Percentiles rank a stretch among this genome's conserved stretches.
Conservation (phyloP, 1,284 basidiomycete species). For the Austroboletus niveus region DNA sequence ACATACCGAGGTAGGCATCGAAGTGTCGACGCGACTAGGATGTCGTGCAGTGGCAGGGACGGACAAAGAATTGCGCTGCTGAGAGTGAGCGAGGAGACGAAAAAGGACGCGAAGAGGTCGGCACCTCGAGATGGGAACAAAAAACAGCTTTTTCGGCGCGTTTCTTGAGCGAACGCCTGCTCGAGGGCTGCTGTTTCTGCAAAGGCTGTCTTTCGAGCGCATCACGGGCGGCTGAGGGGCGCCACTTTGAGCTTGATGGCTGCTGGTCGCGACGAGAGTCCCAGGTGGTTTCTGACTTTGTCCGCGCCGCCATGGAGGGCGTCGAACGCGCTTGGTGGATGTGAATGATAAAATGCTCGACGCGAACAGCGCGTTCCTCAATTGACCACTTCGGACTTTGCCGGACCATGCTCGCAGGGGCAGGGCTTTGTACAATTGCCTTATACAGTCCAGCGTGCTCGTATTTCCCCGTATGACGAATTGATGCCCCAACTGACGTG, state of each 20-base stretch:
- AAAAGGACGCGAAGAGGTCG: neutral
- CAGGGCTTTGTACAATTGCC: too few species aligned
- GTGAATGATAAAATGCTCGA: too few species aligned
- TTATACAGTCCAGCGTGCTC: too few species aligned
- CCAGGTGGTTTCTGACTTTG: conserved; percentile 20
- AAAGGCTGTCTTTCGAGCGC: conserved; percentile 1
- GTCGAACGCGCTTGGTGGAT: neutral
- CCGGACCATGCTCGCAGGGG: too few species aligned
- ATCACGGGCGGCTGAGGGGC: conserved; percentile 11
- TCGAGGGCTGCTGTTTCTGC: neutral
- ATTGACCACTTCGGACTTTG: too few species aligned
- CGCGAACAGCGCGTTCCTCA: too few species aligned
- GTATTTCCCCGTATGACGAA: too few species aligned
- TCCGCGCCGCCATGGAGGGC: conserved; percentile 14
- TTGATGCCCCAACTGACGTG: too few species aligned
- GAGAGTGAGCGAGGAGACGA: conserved; percentile 7
- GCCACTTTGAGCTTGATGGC: conserved; percentile 8
- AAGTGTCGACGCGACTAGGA: too few species aligned
- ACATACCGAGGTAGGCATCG: conserved; percentile 9
- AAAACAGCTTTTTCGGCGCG: conserved; percentile 8
- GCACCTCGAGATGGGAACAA: conserved; percentile 9
- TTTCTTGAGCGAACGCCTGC: conserved; percentile 1
- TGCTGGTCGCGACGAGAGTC: conserved; percentile 13
- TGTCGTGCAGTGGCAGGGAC: too few species aligned
- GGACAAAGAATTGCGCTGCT: conserved; percentile 3